Evolutionary conservation across 2,329 filamentous ascomycete genomes (phyloP), one percentile per base, ranked within the genome.

Genomic region (Rutstroemia sp.): DNA sequence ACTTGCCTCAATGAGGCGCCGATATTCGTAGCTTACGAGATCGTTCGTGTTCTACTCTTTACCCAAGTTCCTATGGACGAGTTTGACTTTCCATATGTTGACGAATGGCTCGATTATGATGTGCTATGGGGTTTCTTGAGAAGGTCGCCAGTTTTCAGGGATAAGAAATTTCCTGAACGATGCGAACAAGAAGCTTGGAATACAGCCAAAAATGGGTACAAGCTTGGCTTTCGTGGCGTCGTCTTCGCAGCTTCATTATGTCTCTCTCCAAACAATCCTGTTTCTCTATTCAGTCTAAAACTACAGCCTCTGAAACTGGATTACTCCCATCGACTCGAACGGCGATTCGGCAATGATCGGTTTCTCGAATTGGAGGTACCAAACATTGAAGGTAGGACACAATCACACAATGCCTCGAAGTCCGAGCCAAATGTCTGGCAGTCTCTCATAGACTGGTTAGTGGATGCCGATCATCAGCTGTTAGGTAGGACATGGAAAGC

Each of bases 311-410:
- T 83, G 1, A 72, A 69, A 9, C 64, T 82, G 1, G 78, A 81
- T 25, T 64, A 72, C 2, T 71, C 76, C 0, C 75, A 82, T 65
- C 77, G 82, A 1, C 66, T 85, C 0, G 70, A 71, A 19, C 75
- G 82, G 12, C 76, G 76, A 4, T 83, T 83, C 60, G 81, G 82
- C 0, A 68, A 75, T 0, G 81, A 86, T 60, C 74, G 82, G 0
- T 84, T 84, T 47, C 58, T 86, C 1, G 79, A 84, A 53, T 57
- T 86, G 0, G 65, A 75, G 4, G 70, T 84, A 5, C 81, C 82
- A 0, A 72, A 73, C 0, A 70, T 75, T 0, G 68, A 64, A 1
- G 67, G 66, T 0, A 68, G 63, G 16, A 38, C 47, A 2, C 61
- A 68, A 2, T 63, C 66, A 0, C 68, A 71, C 0, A 50, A 59